Base-by-base conservation (phyloP, 108 stramenopile species). In the Seminavis robusta region DNA sequence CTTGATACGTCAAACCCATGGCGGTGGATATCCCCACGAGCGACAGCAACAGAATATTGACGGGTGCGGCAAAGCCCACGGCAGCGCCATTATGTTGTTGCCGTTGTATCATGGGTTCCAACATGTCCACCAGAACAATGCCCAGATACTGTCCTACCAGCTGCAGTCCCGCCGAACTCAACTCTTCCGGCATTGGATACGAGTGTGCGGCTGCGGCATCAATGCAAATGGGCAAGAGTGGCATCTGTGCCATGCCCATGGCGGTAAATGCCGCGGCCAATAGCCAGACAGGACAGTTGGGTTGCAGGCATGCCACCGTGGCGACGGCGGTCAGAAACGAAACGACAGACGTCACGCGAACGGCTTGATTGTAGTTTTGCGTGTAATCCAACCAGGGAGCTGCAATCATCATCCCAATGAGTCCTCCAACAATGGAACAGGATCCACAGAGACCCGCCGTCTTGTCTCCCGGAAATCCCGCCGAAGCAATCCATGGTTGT, bases 121-220 rank as follows among this genome's bases (percentile, higher is more conserved):
- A 41, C 28, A 9, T 4, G n/a, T 55, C 39, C 23, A 28, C n/a
- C 39, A 55, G 4, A 0, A 55, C 19, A 20, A 55, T 11, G 6
- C 54, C 54, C 15, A 55, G 25, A 27, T 55, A 55, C 9, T 41
- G 23, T 27, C 54, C 54, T 10, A 55, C 39, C 9, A 55, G 5
- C 25, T 55, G 39, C 17, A 55, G 39, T 15, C 54, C 54, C 21
- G 54, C 39, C 26, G 54, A 55, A 23, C 39, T 41, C 24, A 55
- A 27, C 36, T 55, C 54, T 55, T 55, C 54, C 7, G 54, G 19
- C 15, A 55, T 34, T 6, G 54, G 54, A 25, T 55, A 55, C 20
- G 54, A 41, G 13, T 42, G 39, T 1, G 54, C 39, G 4, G 54
- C 54, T 11, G 26, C 54, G 1, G 54, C 39, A 39, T 55, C 54